These are phyloP conservation scores for Paramecium sonneborni DNA, from an alignment of 73 alveolate genomes.

Conservation along the genomic window DNA sequence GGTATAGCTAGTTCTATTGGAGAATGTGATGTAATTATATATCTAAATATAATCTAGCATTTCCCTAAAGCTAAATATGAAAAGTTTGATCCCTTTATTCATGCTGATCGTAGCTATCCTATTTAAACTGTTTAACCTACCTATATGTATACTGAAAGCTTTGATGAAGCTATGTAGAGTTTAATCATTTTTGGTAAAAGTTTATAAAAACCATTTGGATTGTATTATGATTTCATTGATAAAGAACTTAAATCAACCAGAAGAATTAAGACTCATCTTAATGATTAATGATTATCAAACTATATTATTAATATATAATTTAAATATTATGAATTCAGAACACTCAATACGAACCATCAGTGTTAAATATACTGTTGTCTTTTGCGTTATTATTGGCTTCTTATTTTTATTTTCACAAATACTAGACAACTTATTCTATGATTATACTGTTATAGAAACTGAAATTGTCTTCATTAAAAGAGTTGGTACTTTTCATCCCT, in stretches of 20 bases:
- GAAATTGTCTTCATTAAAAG: conserved; percentile 3
- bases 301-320: too few species aligned
- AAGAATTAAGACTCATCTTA: neutral
- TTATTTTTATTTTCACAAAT: neutral
- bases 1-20: conserved; percentile 70
- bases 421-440: neutral
- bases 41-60: neutral
- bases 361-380: neutral
- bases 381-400: neutral
- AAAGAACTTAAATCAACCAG: conserved; percentile 1
- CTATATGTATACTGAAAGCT: conserved; percentile 17
- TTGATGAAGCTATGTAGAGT: conserved; percentile 25
- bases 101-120: neutral
- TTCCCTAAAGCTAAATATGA: conserved; percentile 45
- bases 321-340: neutral
- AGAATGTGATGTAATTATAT: conserved; percentile 63
- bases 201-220: conserved; percentile 40
- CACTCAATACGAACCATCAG: neutral
- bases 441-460: conserved; percentile 16
- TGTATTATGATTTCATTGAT: neutral
- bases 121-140: conserved; percentile 15
- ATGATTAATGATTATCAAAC: neutral
- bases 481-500: neutral
- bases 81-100: conserved; percentile 50
- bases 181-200: conserved; percentile 35